Evolutionary conservation across 768 basidiomycete species (phyloP).

Genomic region (Tephrocybe rancida): DNA sequence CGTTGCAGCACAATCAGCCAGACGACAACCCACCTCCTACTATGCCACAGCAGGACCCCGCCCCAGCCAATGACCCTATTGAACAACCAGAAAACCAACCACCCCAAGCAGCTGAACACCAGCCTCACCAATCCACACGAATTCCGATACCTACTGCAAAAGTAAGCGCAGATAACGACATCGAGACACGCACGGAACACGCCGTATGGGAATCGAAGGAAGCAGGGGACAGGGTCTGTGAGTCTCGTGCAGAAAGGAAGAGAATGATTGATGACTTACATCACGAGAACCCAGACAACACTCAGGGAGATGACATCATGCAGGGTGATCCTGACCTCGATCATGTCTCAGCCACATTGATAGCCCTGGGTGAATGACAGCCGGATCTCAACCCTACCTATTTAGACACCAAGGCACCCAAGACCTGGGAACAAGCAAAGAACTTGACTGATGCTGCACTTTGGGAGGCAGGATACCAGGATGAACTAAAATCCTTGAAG

Average conservation of each 20-base stretch:
- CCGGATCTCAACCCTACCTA: slow-evolving; percentile 1
- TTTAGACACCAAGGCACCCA: slow-evolving; percentile 7
- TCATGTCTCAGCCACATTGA: neutral
- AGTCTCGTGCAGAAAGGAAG: neutral
- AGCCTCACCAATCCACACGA: neutral
- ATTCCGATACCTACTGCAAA: slow-evolving; percentile 1
- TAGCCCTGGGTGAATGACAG: neutral
- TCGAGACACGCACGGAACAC: too few relatives aligned
- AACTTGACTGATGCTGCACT: too few relatives aligned
- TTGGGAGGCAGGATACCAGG: neutral
- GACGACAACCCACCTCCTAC: too few relatives aligned
- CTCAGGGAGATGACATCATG: neutral
- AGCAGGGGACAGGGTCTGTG: neutral
- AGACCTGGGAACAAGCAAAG: too few relatives aligned
- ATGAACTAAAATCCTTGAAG: too few relatives aligned
- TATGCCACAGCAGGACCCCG: too few relatives aligned
- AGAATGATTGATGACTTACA: neutral
- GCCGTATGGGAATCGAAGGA: too few relatives aligned
- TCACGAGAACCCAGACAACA: neutral
- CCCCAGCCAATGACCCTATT: too few relatives aligned
- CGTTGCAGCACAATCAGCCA: too few relatives aligned
- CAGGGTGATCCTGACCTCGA: neutral
- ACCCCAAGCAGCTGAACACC: too few relatives aligned
- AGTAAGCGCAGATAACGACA: neutral
- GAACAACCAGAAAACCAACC: too few relatives aligned